phyloP scores from a whole-genome alignment of 768 basidiomycete species.

The Roridomyces roridus region DNA sequence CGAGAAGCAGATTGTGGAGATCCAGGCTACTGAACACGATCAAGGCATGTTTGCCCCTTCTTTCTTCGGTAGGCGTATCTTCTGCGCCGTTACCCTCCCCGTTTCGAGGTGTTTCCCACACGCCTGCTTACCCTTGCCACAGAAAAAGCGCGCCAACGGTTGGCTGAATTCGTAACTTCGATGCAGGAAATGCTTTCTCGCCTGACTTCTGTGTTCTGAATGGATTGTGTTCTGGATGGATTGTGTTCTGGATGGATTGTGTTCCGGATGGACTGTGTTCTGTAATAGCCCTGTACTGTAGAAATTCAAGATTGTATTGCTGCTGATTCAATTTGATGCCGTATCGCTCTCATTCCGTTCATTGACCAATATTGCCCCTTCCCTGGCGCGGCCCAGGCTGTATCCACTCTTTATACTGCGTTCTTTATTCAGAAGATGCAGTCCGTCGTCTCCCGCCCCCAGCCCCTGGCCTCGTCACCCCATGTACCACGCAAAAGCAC shows the following conservation, averaged over 20 bases:
- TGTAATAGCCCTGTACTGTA: neutral
- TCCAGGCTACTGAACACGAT: conserved; percentile 36
- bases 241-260: neutral
- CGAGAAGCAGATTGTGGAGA: conserved; percentile 32
- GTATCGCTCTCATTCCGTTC: neutral
- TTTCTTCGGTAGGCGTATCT: conserved; percentile 12
- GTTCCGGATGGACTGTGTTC: too few species aligned
- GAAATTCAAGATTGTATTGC: too few species aligned
- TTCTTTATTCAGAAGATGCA: conserved; percentile 4
- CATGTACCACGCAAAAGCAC: conserved; percentile 58
- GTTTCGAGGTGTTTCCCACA: neutral
- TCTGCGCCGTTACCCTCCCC: neutral
- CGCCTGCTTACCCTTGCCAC: neutral
- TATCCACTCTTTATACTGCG: neutral
- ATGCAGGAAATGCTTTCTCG: conserved; percentile 32
- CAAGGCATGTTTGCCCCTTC: conserved; percentile 40
- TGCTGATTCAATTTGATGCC: neutral
- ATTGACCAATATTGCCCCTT: neutral
- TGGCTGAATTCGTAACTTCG: conserved; percentile 35
- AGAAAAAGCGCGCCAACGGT: conserved; percentile 36
- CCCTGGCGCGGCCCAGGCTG: neutral
- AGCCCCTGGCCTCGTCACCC: conserved; percentile 35
- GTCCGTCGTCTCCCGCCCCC: conserved; percentile 38
- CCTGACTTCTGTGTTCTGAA: conserved; percentile 35
- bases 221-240: neutral